Base-by-base conservation (phyloP, 1,284 basidiomycete species). In the Ceratobasidium sp. region DNA sequence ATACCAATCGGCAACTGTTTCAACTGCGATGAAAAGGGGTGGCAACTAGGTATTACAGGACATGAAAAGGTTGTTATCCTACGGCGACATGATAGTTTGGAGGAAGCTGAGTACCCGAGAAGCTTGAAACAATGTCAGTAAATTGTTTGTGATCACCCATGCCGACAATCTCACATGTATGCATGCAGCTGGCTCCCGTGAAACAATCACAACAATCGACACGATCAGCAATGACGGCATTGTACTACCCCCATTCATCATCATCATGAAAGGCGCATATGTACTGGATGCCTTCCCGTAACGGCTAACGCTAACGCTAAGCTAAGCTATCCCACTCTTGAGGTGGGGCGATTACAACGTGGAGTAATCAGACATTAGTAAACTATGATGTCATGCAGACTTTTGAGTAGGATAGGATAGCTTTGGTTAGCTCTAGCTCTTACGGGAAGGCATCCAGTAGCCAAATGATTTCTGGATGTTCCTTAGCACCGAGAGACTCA, bases 11-110 rank as follows among this genome's bases (percentile, higher is more conserved):
- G 33, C n/a, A 23, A 48, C 18, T 16, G n/a, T 1, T 64, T 54
- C 44, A 76, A 76, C 60, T 70, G 71, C 33, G 62, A 76, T 46
- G 60, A 76, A 41, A 76, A 76, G 23, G 73, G 60, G 3, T 76
- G 27, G 23, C 60, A 12, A 14, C 0, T 64, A 12, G 73, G 73
- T 2, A 52, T 67, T 0, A 52, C 38, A 30, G 66, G 66, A 14
- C 14, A 35, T 7, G 48, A 67, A n/a, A 67, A 50, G 46, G 64
- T 66, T 1, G 66, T 67, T 4, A 67, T 67, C 35, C 1, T 67
- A 3, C 18, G 18, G 3, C 48, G 48, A 10, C 23, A 67, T 18
- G 4, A 10, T 4, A 3, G 4, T 20, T 2, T 7, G 16, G 52
- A 35, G 4, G n/a, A 12, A 20, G 48, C 52, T 12, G 48, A 30